Percentiles rank a stretch among this genome's conserved stretches.
phyloP scores from a whole-genome alignment of 1,284 basidiomycete genomes.

The Ustilago sp. region DNA sequence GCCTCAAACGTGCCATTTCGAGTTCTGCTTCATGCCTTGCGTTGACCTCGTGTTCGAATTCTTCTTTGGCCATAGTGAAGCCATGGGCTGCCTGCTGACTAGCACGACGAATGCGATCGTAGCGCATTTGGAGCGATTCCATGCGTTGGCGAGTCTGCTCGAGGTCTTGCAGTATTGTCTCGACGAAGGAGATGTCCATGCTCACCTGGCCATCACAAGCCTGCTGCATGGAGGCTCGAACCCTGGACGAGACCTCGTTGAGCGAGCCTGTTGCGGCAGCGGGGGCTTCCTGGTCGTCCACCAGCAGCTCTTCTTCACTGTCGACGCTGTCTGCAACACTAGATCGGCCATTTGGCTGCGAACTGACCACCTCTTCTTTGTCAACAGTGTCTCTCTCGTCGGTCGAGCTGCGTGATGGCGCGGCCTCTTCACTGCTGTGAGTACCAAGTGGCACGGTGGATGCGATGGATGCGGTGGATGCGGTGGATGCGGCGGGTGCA shows the following conservation, averaged over 20 bases:
- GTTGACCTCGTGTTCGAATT: constrained; percentile 90
- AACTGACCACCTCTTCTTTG: neutral
- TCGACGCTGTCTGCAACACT: neutral
- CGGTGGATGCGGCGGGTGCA: neutral
- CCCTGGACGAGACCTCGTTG: constrained; percentile 69
- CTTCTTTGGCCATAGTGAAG: constrained; percentile 87
- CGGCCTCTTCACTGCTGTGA: neutral
- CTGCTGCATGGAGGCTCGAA: constrained; percentile 77
- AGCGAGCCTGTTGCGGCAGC: constrained; percentile 24
- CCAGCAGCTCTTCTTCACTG: constrained; percentile 30
- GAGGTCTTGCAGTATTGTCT: constrained; percentile 78
- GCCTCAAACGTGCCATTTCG: constrained; percentile 85
- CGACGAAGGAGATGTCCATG: constrained; percentile 81
- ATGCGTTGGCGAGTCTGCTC: constrained; percentile 78
- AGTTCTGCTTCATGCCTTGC: constrained; percentile 89
- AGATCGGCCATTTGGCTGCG: neutral
- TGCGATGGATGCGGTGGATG: neutral
- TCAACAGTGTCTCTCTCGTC: neutral
- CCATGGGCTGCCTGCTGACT: constrained; percentile 93
- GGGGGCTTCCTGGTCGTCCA: constrained; percentile 18
- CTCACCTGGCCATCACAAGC: constrained; percentile 76
- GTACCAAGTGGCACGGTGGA: neutral
- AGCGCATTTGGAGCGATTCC: constrained; percentile 78
- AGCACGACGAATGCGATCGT: constrained; percentile 82
- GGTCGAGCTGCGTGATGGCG: neutral